Conservation (phyloP, 192 early-diverging fungal genomes). For the Spinellus fusiger region DNA sequence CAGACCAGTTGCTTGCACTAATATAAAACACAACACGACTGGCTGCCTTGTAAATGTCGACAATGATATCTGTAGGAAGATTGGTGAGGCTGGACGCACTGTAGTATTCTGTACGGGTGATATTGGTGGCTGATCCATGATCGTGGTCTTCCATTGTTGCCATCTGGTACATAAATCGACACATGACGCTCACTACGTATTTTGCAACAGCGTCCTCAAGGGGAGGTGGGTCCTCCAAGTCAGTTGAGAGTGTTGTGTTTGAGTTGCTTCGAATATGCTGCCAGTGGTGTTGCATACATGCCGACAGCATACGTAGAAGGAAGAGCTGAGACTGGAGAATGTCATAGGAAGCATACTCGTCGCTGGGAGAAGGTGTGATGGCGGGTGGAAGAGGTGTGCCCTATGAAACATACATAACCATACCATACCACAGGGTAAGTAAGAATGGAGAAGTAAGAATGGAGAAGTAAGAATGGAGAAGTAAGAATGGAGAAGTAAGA, state of each 20-base stretch:
- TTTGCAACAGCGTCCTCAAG: constrained; percentile 69
- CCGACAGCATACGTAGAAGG: constrained; percentile 72
- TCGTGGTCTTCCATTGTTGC: constrained; percentile 40
- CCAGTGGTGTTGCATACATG: constrained; percentile 86
- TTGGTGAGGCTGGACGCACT: constrained; percentile 9
- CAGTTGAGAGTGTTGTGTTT: constrained; percentile 20
- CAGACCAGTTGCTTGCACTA: constrained; percentile 84
- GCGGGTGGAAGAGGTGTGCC: background rate
- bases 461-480: no score
- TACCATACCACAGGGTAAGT: no score
- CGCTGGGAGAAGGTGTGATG: constrained; percentile 38
- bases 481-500: background rate
- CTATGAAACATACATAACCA: background rate
- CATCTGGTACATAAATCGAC: constrained; percentile 58
- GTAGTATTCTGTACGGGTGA: constrained; percentile 29
- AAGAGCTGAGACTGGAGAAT: constrained; percentile 85
- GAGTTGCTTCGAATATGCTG: constrained; percentile 53
- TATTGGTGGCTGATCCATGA: constrained; percentile 24
- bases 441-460: no score
- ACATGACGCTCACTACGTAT: constrained; percentile 54
- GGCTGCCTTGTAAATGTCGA: constrained; percentile 78
- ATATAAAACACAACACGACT: constrained; percentile 81
- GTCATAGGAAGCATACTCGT: constrained; percentile 53
- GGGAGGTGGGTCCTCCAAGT: constrained; percentile 62
- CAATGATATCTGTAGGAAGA: constrained; percentile 41